phyloP scores from a whole-genome alignment of 2,329 filamentous ascomycete species.

The Trichophyton verrucosum region DNA sequence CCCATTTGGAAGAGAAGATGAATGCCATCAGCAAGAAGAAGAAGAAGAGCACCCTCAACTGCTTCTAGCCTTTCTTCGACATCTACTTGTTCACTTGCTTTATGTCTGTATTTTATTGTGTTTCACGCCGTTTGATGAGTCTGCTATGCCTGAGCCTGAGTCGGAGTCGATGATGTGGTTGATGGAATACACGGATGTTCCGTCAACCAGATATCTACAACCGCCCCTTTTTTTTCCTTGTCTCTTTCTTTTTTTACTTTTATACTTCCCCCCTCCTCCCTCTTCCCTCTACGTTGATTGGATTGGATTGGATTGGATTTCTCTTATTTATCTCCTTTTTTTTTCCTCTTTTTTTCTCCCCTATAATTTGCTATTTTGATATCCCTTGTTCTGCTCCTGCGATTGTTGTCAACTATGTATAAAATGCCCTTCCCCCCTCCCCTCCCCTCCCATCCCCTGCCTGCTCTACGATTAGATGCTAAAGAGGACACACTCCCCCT shows the following conservation, averaged over 20 bases:
- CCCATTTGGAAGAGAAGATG: slow-evolving; percentile 89
- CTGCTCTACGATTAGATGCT: background rate
- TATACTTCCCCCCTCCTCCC: background rate
- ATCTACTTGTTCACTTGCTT: no score
- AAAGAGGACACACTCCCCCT: background rate
- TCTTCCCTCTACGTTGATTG: background rate
- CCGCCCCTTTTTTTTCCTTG: background rate
- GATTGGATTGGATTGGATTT: background rate
- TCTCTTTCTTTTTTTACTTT: background rate
- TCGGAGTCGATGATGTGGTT: no score
- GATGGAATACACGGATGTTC: no score
- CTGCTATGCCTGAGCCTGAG: no score
- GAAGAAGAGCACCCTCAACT: slow-evolving; percentile 90
- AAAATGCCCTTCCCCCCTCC: background rate
- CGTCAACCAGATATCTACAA: no score
- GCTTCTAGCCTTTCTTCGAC: slow-evolving; percentile 58
- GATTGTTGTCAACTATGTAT: background rate
- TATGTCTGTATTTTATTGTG: no score
- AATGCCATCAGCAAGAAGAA: slow-evolving; percentile 85
- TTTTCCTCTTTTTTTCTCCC: background rate
- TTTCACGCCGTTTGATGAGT: background rate
- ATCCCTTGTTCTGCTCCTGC: background rate
- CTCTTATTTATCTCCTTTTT: background rate
- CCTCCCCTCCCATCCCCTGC: background rate
- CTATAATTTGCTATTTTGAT: background rate